Evolutionary conservation across 495 filamentous ascomycete genomes (phyloP).

Genomic region (Symbiotaphrina buchneri): DNA sequence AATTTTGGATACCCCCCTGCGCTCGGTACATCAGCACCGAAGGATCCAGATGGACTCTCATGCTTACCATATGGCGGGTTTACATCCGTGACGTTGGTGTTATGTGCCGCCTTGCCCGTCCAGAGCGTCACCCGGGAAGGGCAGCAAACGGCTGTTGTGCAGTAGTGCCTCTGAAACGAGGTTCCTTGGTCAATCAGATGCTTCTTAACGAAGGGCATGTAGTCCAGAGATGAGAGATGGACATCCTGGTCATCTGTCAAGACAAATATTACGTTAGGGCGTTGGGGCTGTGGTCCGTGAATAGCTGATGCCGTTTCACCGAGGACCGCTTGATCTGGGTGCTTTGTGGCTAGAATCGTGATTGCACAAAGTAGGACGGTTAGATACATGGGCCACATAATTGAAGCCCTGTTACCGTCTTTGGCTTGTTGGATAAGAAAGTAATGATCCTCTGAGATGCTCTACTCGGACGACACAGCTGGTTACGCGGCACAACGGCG

Average conservation of each 20-base stretch:
- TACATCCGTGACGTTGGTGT: conserved; percentile 56
- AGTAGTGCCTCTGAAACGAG: conserved; percentile 32
- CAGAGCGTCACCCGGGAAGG: conserved; percentile 37
- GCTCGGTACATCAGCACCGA: too few relatives aligned
- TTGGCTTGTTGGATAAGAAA: too few relatives aligned
- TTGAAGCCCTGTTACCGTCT: too few relatives aligned
- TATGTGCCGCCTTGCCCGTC: conserved; percentile 47
- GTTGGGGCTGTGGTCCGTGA: too few relatives aligned
- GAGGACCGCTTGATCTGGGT: too few relatives aligned
- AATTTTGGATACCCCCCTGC: conserved; percentile 55
- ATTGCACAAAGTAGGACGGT: too few relatives aligned
- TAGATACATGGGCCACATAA: too few relatives aligned
- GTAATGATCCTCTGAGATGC: too few relatives aligned
- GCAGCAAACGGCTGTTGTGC: conserved; percentile 40
- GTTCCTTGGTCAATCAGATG: conserved; percentile 30
- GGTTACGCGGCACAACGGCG: too few relatives aligned
- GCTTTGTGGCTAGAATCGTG: too few relatives aligned
- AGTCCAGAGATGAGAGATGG: conserved; percentile 32
- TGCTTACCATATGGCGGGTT: conserved; percentile 30
- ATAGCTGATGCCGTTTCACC: too few relatives aligned
- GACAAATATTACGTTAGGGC: conserved; percentile 40
- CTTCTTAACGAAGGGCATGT: conserved; percentile 28
- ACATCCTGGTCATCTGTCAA: conserved; percentile 46
- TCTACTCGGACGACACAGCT: too few relatives aligned
- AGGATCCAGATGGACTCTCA: background rate